phyloP scores from a whole-genome alignment of 192 early-diverging fungal genomes.

The Podila epigama region DNA sequence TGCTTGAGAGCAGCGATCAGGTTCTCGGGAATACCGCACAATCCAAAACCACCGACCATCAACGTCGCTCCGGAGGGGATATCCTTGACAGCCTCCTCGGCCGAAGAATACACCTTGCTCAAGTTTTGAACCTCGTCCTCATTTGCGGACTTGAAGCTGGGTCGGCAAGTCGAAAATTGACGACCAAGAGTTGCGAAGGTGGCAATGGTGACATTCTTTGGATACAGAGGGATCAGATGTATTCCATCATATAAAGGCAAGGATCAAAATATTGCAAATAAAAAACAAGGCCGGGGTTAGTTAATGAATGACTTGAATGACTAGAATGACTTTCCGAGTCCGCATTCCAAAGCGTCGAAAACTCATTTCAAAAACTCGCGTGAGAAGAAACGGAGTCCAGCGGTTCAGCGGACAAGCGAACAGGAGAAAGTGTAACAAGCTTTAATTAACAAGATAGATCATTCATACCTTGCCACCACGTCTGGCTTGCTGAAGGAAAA shows the following conservation, averaged over 20 bases:
- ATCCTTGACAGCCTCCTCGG: slow-evolving; percentile 67
- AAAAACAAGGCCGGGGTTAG: neutral
- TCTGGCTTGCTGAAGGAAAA: slow-evolving; percentile 38
- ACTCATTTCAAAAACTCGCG: too few relatives aligned
- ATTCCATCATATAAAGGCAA: neutral
- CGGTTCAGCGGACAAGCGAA: too few relatives aligned
- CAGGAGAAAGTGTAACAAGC: neutral
- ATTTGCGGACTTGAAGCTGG: slow-evolving; percentile 11
- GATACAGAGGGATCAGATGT: neutral
- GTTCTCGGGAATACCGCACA: slow-evolving; percentile 86
- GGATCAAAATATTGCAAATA: neutral
- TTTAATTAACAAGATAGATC: neutral
- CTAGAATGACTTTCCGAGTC: too few relatives aligned
- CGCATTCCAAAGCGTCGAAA: too few relatives aligned
- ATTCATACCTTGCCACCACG: slow-evolving; percentile 29
- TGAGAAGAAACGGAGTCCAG: too few relatives aligned
- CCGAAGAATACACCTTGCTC: slow-evolving; percentile 64
- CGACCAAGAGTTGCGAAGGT: slow-evolving; percentile 33
- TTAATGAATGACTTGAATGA: too few relatives aligned
- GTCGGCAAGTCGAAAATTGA: slow-evolving; percentile 39
- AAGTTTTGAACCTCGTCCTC: slow-evolving; percentile 23
- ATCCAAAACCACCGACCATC: slow-evolving; percentile 76
- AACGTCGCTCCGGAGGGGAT: slow-evolving; percentile 65
- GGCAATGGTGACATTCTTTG: slow-evolving; percentile 33
- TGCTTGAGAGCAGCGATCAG: slow-evolving; percentile 71